Evolutionary conservation across 202 grass and related monocot species (phyloP), one percentile per base, ranked within the genome.

Genomic region (Hordeum pubiflorum): DNA sequence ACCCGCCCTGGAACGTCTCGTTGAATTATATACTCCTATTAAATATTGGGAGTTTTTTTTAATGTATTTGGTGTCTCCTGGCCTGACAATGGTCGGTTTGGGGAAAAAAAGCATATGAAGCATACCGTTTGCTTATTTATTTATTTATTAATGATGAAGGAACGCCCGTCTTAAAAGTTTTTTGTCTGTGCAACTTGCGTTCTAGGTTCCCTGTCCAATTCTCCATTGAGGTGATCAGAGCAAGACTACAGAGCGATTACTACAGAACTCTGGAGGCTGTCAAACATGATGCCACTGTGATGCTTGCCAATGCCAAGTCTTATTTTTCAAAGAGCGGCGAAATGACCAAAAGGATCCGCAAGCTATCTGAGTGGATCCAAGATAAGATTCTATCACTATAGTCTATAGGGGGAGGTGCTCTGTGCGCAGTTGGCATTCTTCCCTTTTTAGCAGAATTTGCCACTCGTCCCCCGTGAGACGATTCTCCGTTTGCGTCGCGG

Each of bases 221-320:
- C 82, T 93, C 95, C 10, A 37, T 93, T 72, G 95, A 94, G 77
- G 92, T 94, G 72, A 94, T 98, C 74, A 94, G 87, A 69, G 91
- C 68, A 86, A 94, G 92, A 79, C 77, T 94, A 32, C 84, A 89
- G n/a, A 98, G 84, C 23, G 87, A 93, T 77, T 94, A 94, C 82
- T 93, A 93, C 84, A 89, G 90, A 70, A 94, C 92, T 55, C 52
- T 89, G 60, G 92, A 91, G 44, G 91, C 95, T 48, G 86, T 94
- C 38, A 80, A 76, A 81, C 90, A 94, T 75, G 95, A 98, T 80
- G 87, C 84, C 27, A 78, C 58, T 29, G 90, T 94, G 65, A 93
- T 94, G 92, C 58, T 94, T 87, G 75, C 65, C 50, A 88, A 94
- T 85, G 82, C 88, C 0, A 41, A 85, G 52, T 89, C 88, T 20